phyloP scores from a whole-genome alignment of 1,139 yeast species.

The Kodamaea sp. region DNA sequence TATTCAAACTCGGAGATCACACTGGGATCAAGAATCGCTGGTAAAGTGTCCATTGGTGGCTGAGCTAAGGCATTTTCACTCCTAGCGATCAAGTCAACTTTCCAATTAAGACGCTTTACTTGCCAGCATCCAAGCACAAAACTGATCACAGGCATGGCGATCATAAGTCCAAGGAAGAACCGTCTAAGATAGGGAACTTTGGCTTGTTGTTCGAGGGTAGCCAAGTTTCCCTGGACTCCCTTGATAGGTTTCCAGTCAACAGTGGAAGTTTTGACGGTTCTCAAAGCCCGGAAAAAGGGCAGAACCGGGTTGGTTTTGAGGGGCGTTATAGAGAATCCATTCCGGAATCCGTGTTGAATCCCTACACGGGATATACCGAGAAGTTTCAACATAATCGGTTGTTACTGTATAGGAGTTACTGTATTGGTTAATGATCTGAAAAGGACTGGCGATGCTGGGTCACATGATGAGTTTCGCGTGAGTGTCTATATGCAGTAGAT shows the following conservation, averaged over 20 bases:
- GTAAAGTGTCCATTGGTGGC: conserved; percentile 67
- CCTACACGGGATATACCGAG: not conserved
- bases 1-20: conserved; percentile 74
- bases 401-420: too few relatives aligned
- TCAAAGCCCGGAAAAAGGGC: not conserved
- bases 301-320: too few relatives aligned
- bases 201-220: conserved; percentile 42
- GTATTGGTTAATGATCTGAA: too few relatives aligned
- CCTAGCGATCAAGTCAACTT: conserved; percentile 75
- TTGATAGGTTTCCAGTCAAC: conserved; percentile 83
- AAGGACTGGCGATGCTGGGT: too few relatives aligned
- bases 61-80: conserved; percentile 80
- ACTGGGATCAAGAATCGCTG: conserved; percentile 56
- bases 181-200: conserved; percentile 44
- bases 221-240: conserved; percentile 49
- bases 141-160: conserved; percentile 86
- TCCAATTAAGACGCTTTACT: conserved; percentile 82
- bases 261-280: conserved; percentile 59
- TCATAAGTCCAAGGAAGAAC: conserved; percentile 57
- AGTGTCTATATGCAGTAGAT: too few relatives aligned
- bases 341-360: not conserved
- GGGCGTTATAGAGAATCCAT: too few relatives aligned
- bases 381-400: not conserved
- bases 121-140: conserved; percentile 96
- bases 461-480: too few relatives aligned